phyloP scores from a whole-genome alignment of 192 early-diverging fungal species.

The Coemansia nantahalensis region DNA sequence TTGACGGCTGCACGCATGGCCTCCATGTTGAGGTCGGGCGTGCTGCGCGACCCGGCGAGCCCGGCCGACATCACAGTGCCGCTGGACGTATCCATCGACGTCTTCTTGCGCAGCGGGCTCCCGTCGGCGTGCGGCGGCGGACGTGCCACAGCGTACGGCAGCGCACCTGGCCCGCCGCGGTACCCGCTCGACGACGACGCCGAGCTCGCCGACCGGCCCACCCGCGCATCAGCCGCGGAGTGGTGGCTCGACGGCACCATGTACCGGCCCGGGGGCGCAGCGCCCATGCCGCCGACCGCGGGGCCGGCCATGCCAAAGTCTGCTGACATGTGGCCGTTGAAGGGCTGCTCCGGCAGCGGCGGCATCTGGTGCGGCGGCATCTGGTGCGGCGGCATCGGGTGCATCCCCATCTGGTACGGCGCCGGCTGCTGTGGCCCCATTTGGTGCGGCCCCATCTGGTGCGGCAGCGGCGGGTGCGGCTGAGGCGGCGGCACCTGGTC shows the following conservation, averaged over 20 bases:
- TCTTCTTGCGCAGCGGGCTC: constrained; percentile 32
- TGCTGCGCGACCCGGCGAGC: constrained; percentile 44
- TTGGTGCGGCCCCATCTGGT: too few relatives aligned
- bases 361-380: constrained; percentile 1
- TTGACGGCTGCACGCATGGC: constrained; percentile 28
- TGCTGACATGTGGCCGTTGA: constrained; percentile 29
- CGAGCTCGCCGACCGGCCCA: constrained; percentile 40
- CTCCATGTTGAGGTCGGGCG: constrained; percentile 47
- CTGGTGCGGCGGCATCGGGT: constrained; percentile 1
- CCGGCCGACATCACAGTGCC: background rate
- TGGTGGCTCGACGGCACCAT: constrained; percentile 16
- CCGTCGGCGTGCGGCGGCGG: constrained; percentile 20
- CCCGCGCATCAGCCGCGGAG: constrained; percentile 20
- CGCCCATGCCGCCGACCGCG: background rate
- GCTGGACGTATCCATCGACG: constrained; percentile 20
- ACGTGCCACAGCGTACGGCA: too few relatives aligned
- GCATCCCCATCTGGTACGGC: too few relatives aligned
- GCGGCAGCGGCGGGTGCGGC: constrained; percentile 9
- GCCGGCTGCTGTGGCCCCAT: too few relatives aligned
- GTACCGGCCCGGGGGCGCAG: constrained; percentile 22
- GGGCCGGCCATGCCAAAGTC: constrained; percentile 5
- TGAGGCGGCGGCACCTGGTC: constrained; percentile 5
- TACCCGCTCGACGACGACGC: constrained; percentile 40
- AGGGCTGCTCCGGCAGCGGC: constrained; percentile 20
- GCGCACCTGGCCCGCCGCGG: constrained; percentile 8